These are phyloP conservation scores for Backusella mclennaniae DNA, from an alignment of 192 early-diverging fungal species.

Conservation along the genomic window DNA sequence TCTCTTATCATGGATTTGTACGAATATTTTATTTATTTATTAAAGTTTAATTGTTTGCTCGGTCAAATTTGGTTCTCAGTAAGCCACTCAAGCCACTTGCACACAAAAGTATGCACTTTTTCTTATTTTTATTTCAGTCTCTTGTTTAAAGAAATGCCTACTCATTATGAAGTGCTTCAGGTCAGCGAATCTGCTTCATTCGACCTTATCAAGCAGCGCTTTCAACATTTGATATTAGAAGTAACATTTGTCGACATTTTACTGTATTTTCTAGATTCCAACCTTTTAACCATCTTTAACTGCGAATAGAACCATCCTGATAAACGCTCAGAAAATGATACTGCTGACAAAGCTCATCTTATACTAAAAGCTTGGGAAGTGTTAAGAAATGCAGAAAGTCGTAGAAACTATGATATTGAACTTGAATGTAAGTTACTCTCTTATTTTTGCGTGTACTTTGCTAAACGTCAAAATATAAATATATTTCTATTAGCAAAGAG, in stretches of 20 bases:
- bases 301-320: constrained; percentile 54
- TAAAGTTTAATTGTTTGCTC: too few relatives aligned
- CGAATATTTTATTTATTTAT: too few relatives aligned
- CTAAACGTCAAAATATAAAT: neutral
- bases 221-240: constrained; percentile 51
- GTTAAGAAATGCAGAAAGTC: constrained; percentile 40
- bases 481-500: constrained; percentile 17
- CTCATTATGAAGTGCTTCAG: constrained; percentile 56
- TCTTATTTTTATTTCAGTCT: constrained; percentile 4
- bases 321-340: constrained; percentile 31
- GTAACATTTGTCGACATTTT: constrained; percentile 25
- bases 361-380: constrained; percentile 58
- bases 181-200: constrained; percentile 41
- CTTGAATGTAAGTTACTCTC: constrained; percentile 37
- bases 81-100: neutral
- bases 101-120: neutral
- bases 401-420: constrained; percentile 50
- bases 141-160: neutral
- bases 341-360: constrained; percentile 30
- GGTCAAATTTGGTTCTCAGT: neutral
- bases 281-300: neutral
- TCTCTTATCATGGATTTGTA: too few relatives aligned
- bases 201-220: constrained; percentile 51
- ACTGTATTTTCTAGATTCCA: neutral
- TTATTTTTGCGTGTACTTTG: neutral